These are phyloP conservation scores for Piloderma croceum DNA, from an alignment of 768 basidiomycete species.

Conservation along the genomic window DNA sequence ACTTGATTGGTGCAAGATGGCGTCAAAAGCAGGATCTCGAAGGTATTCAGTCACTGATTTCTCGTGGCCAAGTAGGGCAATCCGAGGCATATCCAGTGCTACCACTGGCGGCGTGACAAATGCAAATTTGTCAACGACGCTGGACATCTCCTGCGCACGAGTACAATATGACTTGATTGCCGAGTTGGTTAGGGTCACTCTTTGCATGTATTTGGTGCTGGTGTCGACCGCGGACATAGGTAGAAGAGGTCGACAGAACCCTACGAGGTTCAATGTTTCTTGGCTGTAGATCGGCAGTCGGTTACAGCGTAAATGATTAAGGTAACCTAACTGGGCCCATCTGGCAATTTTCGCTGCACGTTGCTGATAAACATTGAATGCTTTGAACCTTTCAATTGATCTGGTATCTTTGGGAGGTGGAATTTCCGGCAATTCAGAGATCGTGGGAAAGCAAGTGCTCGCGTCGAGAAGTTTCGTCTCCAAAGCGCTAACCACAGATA, in stretches of 20 bases:
- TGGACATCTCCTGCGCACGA: constrained; percentile 50
- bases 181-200: constrained; percentile 34
- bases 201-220: constrained; percentile 38
- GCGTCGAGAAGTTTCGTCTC: constrained; percentile 57
- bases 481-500: constrained; percentile 46
- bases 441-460: constrained; percentile 47
- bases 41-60: constrained; percentile 17
- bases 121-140: constrained; percentile 61
- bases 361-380: constrained; percentile 41
- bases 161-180: constrained; percentile 59
- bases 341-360: constrained; percentile 48
- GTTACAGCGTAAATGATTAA: constrained; percentile 70
- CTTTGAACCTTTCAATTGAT: constrained; percentile 66
- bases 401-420: constrained; percentile 70
- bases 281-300: constrained; percentile 36
- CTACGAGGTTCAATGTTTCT: constrained; percentile 40
- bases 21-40: constrained; percentile 51
- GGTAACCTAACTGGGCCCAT: constrained; percentile 66
- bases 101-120: constrained; percentile 78
- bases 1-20: constrained; percentile 59
- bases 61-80: constrained; percentile 48
- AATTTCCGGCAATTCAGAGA: constrained; percentile 50
- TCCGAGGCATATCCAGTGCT: constrained; percentile 63
- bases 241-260: constrained; percentile 40
- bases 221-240: constrained; percentile 44